phyloP scores from a whole-genome alignment of 768 basidiomycete genomes.

The Termitomyces heimii region DNA sequence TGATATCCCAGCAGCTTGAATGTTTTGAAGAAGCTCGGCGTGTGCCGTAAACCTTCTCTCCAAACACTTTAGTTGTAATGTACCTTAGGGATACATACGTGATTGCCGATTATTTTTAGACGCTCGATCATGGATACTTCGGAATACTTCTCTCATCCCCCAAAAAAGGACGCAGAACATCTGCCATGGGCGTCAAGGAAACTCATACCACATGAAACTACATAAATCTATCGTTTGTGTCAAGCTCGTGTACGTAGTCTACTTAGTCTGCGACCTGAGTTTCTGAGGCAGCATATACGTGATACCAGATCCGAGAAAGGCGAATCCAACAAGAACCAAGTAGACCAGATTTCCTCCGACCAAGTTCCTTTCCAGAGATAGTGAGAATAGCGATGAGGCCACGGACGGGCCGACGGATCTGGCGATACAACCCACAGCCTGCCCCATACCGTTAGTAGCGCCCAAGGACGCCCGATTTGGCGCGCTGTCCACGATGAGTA shows the following conservation, averaged over 20 bases:
- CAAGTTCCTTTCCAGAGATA: slow-evolving; percentile 29
- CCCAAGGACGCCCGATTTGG: slow-evolving; percentile 38
- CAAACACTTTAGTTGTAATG: too few species aligned
- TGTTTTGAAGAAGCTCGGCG: neutral
- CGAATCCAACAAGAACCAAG: slow-evolving; percentile 16
- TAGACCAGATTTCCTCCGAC: slow-evolving; percentile 33
- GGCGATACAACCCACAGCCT: slow-evolving; percentile 42
- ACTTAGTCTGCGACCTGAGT: slow-evolving; percentile 1
- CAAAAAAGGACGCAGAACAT: too few species aligned
- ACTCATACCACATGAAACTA: too few species aligned
- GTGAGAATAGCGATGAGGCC: slow-evolving; percentile 37
- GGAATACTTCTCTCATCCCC: neutral
- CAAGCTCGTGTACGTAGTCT: neutral
- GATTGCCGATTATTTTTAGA: neutral
- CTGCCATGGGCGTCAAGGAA: neutral
- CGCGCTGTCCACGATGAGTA: slow-evolving; percentile 37
- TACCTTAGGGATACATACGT: too few species aligned
- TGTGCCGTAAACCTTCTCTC: neutral
- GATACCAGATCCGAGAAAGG: slow-evolving; percentile 10
- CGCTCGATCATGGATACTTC: too few species aligned
- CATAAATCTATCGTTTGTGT: too few species aligned
- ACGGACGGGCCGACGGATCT: slow-evolving; percentile 35
- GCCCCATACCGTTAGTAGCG: slow-evolving; percentile 49
- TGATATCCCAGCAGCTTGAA: too few species aligned
- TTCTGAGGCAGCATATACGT: slow-evolving; percentile 11